These are phyloP conservation scores for Salvia rosmarinus DNA, from an alignment of 257 asterid species.

Conservation along the genomic window DNA sequence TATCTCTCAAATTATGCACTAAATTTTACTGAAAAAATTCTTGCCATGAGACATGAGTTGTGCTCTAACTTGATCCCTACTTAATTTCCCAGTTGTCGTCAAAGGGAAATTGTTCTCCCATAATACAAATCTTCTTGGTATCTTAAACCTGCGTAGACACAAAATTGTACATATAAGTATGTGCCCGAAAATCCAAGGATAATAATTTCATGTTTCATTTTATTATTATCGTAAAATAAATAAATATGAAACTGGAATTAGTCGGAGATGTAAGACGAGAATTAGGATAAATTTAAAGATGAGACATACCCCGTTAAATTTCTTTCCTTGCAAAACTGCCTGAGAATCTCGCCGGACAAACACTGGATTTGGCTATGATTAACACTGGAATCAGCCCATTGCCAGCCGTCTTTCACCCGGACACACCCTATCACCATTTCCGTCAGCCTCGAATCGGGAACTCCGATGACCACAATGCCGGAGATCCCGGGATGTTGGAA, in stretches of 20 bases:
- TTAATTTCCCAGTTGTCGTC: slow-evolving; percentile 81
- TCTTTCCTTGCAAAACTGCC: slow-evolving; percentile 61
- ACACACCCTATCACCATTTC: slow-evolving; percentile 11
- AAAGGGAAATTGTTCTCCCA: slow-evolving; percentile 70
- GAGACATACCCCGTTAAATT: slow-evolving; percentile 66
- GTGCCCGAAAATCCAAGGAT: too few species aligned
- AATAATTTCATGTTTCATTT: too few species aligned
- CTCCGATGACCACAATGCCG: not conserved
- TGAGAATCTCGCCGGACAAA: slow-evolving; percentile 62
- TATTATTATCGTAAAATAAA: too few species aligned
- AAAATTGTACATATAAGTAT: too few species aligned
- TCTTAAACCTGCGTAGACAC: slow-evolving; percentile 63
- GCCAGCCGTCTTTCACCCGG: slow-evolving; percentile 51
- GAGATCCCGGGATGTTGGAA: slow-evolving; percentile 47
- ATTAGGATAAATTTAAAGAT: not conserved
- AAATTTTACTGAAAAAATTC: slow-evolving; percentile 58
- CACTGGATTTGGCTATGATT: slow-evolving; percentile 31
- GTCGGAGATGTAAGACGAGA: too few species aligned
- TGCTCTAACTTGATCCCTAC: slow-evolving; percentile 66
- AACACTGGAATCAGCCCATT: slow-evolving; percentile 57
- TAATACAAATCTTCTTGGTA: slow-evolving; percentile 59
- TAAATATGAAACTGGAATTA: too few species aligned
- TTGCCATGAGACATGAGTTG: slow-evolving; percentile 50
- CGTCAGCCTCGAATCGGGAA: not conserved
- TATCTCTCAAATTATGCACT: slow-evolving; percentile 19